Percentiles rank a stretch among this genome's conserved stretches.
phyloP scores from a whole-genome alignment of 805 yeast genomes.

The Yamadazyma akitaensis region DNA sequence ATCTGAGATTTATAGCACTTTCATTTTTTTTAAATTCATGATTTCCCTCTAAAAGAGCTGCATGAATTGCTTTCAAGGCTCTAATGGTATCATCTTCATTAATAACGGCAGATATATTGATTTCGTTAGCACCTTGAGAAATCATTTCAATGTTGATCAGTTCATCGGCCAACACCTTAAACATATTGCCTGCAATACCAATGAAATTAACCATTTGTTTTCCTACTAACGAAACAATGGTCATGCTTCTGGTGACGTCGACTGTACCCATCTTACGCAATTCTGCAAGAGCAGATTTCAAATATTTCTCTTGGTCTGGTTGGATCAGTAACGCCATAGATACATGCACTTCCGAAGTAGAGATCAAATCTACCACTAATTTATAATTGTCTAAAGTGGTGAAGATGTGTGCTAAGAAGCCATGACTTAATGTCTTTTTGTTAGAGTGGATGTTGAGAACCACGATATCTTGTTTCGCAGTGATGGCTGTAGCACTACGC shows the following conservation, averaged over 20 bases:
- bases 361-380: constrained; percentile 90
- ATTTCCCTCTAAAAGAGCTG: constrained; percentile 56
- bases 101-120: constrained; percentile 93
- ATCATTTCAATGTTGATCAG: constrained; percentile 96
- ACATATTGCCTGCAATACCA: constrained; percentile 97
- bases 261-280: constrained; percentile 80
- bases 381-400: constrained; percentile 78
- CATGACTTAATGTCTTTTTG: constrained; percentile 88
- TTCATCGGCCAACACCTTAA: constrained; percentile 88
- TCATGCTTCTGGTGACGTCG: constrained; percentile 81
- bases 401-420: constrained; percentile 89
- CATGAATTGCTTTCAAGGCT: constrained; percentile 85
- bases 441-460: constrained; percentile 93
- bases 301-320: constrained; percentile 55
- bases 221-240: constrained; percentile 92
- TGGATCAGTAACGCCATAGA: constrained; percentile 93
- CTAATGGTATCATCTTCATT: constrained; percentile 76
- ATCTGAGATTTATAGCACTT: constrained; percentile 29
- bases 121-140: constrained; percentile 97
- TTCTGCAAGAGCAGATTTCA: constrained; percentile 74
- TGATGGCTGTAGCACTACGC: constrained; percentile 90
- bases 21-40: constrained; percentile 20
- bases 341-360: constrained; percentile 96
- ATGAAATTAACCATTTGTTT: constrained; percentile 95
- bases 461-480: constrained; percentile 88